Percentiles rank a stretch among this genome's conserved stretches.
These are phyloP conservation scores for Asclepias syriaca DNA, from an alignment of 257 asterid genomes.

Conservation along the genomic window DNA sequence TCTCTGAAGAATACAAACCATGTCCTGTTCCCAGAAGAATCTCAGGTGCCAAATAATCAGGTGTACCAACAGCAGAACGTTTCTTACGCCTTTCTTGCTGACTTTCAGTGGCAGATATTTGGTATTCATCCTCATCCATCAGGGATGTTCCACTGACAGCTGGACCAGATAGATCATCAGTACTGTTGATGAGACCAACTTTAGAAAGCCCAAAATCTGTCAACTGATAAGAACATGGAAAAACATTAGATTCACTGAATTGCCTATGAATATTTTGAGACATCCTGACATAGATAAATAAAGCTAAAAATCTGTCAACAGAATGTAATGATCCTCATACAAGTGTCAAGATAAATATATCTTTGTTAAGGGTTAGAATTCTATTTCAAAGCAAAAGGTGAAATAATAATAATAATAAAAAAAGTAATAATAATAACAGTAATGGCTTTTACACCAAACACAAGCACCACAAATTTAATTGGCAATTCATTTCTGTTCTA, in stretches of 20 bases:
- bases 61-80: conserved; percentile 99
- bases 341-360: background rate
- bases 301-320: no score
- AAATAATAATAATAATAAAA: background rate
- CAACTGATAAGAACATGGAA: conserved; percentile 49
- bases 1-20: conserved; percentile 45
- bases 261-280: background rate
- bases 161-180: conserved; percentile 96
- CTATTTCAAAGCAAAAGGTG: background rate
- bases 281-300: background rate
- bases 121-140: conserved; percentile 93
- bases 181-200: conserved; percentile 97
- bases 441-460: background rate
- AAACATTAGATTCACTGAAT: background rate
- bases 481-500: background rate
- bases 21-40: conserved; percentile 99
- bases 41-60: conserved; percentile 99
- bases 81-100: conserved; percentile 83
- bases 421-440: background rate
- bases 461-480: background rate
- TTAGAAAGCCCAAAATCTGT: conserved; percentile 99
- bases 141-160: conserved; percentile 86
- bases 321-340: background rate
- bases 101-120: conserved; percentile 58
- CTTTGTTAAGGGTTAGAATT: background rate